These are phyloP conservation scores for Nothophoma quercina DNA, from an alignment of 2,329 filamentous ascomycete genomes.

Conservation along the genomic window DNA sequence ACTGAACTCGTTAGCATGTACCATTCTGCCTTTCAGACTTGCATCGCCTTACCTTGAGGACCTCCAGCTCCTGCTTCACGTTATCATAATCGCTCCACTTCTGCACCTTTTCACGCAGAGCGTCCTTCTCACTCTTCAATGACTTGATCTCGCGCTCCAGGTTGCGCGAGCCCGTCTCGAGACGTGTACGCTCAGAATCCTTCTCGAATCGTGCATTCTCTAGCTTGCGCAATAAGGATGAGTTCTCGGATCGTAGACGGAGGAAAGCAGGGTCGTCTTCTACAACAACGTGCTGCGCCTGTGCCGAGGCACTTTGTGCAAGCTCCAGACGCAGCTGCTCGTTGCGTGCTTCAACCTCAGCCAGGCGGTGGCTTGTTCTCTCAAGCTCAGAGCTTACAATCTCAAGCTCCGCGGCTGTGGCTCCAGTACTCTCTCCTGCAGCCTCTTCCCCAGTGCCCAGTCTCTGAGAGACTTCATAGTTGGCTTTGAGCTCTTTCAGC, in stretches of 20 bases:
- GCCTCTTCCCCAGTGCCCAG: slow-evolving; percentile 75
- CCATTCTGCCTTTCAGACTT: slow-evolving; percentile 15
- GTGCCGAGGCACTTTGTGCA: slow-evolving; percentile 83
- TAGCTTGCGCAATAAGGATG: slow-evolving; percentile 85
- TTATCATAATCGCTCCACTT: slow-evolving; percentile 96
- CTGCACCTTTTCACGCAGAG: slow-evolving; percentile 79
- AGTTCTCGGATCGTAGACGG: slow-evolving; percentile 90
- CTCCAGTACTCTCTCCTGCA: slow-evolving; percentile 66
- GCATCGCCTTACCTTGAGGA: slow-evolving; percentile 70
- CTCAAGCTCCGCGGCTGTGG: slow-evolving; percentile 89
- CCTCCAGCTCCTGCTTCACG: slow-evolving; percentile 92
- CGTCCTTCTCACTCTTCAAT: slow-evolving; percentile 81
- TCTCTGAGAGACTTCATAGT: slow-evolving; percentile 93
- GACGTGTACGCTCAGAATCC: slow-evolving; percentile 77
- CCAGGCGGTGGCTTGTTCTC: slow-evolving; percentile 82
- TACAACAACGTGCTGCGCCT: slow-evolving; percentile 65
- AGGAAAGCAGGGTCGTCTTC: slow-evolving; percentile 92
- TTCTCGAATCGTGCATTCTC: slow-evolving; percentile 85
- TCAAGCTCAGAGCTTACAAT: slow-evolving; percentile 93
- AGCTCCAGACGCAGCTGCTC: slow-evolving; percentile 91
- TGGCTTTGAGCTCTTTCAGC: slow-evolving; percentile 93
- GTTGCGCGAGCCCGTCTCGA: slow-evolving; percentile 78
- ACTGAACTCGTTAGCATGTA: slow-evolving; percentile 56
- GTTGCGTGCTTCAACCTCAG: slow-evolving; percentile 91
- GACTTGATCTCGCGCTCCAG: slow-evolving; percentile 79